A percentile compares a stretch with the other conserved stretches of the same genome.
Evolutionary conservation across 129 eudicot species (phyloP).

Genomic region (Chrysanthemum lavandulifolium): DNA sequence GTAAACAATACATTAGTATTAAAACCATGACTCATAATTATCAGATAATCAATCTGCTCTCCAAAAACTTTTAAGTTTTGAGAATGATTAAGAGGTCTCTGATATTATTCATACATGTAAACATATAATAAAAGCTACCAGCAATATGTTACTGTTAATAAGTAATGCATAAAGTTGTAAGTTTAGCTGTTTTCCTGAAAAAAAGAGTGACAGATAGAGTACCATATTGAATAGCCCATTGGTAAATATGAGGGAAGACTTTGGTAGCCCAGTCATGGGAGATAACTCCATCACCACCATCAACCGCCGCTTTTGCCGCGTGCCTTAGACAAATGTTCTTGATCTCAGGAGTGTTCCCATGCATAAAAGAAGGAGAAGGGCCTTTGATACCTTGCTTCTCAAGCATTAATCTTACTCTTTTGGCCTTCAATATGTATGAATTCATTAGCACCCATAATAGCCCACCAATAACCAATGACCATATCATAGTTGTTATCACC

Average conservation of each 20-base stretch:
- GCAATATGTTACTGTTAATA: no score
- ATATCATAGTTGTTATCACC: conserved; percentile 8
- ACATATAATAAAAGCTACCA: no score
- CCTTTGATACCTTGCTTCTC: conserved; percentile 51
- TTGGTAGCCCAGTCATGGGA: conserved; percentile 47
- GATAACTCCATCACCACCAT: background rate
- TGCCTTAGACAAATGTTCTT: conserved; percentile 19
- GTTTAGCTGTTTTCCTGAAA: background rate
- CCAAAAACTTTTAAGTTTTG: no score
- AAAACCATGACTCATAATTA: no score
- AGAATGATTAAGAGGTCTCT: no score
- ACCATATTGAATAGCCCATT: conserved; percentile 52
- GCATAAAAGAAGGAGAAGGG: conserved; percentile 39
- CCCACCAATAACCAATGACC: conserved; percentile 26
- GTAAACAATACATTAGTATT: no score
- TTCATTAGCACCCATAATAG: conserved; percentile 20
- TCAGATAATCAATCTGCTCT: no score
- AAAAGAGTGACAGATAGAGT: conserved; percentile 4
- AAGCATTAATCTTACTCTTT: conserved; percentile 42
- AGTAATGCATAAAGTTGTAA: no score
- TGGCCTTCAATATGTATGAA: conserved; percentile 35
- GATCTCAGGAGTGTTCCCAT: conserved; percentile 52
- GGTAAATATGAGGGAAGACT: conserved; percentile 46
- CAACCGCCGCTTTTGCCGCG: background rate
- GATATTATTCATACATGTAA: no score